Conservation (phyloP, 768 basidiomycete species). For the Lactarius psammicola region DNA sequence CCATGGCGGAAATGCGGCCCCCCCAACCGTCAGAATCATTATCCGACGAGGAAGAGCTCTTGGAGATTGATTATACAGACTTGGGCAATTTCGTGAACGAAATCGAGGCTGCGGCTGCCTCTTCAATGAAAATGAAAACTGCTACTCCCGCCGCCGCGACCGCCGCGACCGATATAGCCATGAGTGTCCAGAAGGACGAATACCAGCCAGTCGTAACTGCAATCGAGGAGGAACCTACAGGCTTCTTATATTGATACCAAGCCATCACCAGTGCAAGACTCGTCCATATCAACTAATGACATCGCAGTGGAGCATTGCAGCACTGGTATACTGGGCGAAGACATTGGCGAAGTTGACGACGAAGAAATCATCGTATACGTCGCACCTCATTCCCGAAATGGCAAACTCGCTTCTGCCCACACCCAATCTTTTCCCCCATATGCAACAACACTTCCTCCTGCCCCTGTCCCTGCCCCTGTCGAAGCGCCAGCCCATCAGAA, state of each 20-base stretch:
- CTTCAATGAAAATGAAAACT: slow-evolving; percentile 13
- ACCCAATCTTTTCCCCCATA: not conserved
- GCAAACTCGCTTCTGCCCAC: not conserved
- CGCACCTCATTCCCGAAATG: slow-evolving; percentile 62
- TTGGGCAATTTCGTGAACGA: slow-evolving; percentile 46
- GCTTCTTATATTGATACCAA: slow-evolving; percentile 40
- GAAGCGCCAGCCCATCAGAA: slow-evolving; percentile 58
- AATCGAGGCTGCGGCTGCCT: slow-evolving; percentile 37
- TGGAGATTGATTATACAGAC: slow-evolving; percentile 62
- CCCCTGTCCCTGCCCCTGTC: slow-evolving; percentile 32
- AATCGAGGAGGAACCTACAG: slow-evolving; percentile 40
- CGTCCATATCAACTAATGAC: not conserved
- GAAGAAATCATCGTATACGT: slow-evolving; percentile 77
- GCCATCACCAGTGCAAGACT: slow-evolving; percentile 2
- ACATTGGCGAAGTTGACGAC: slow-evolving; percentile 47
- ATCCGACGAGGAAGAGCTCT: slow-evolving; percentile 30
- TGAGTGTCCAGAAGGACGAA: not conserved
- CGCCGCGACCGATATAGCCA: not conserved
- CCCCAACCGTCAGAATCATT: slow-evolving; percentile 7
- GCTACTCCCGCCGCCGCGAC: not conserved
- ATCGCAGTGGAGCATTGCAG: slow-evolving; percentile 20
- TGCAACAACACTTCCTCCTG: not conserved
- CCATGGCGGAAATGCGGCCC: slow-evolving; percentile 36
- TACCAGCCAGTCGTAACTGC: slow-evolving; percentile 14
- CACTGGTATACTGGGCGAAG: slow-evolving; percentile 17